Base-by-base conservation (phyloP, 1,284 basidiomycete genomes). In the Microbotryomycetes sp. region DNA sequence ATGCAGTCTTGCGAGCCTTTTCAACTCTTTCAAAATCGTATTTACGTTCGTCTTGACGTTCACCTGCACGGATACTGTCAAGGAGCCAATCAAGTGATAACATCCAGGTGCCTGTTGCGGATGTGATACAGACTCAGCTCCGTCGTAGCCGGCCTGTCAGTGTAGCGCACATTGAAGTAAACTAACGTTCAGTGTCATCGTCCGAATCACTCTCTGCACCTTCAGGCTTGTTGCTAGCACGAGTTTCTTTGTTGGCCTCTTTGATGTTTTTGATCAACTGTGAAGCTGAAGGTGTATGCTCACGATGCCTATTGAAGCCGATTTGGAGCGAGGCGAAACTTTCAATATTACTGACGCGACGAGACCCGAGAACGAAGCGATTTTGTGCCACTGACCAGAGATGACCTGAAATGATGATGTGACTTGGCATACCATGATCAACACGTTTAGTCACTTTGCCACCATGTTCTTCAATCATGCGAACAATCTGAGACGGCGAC, bases 1-100 rank as follows among this genome's bases (percentile, higher is more conserved):
- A 9, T 12, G 36, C 36, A 9, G 19, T 19, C 36, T 42, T 42
- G 36, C 36, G 36, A 42, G 36, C 36, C 36, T 28, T 7, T 19
- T 23, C 49, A 28, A 51, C 23, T 28, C 29, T 51, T 28, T 54
- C 53, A 6, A n/a, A 54, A 32, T 42, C 53, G 22, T 54, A 54
- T 23, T 54, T 26, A 25, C n/a, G n/a, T 32, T 54, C 53, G 12
- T 30, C 2, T 3, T 32, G 14, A 12, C 12, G 29, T 15, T 31
- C 32, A 22, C 36, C 36, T 29, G 7, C 28, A 30, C 19, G 31
- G 31, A 54, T 30, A 23, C 29, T 32, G 22, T 54, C 32, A 7
- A 36, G 22, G 53, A 54, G n/a, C 53, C 53, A 54, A 22, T 54
- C 53, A 36, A 36, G 53, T 23, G 29, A 32, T 6, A 54, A 22